Conservation (phyloP, 2,329 filamentous ascomycete genomes). For the Monilinia fructigena region DNA sequence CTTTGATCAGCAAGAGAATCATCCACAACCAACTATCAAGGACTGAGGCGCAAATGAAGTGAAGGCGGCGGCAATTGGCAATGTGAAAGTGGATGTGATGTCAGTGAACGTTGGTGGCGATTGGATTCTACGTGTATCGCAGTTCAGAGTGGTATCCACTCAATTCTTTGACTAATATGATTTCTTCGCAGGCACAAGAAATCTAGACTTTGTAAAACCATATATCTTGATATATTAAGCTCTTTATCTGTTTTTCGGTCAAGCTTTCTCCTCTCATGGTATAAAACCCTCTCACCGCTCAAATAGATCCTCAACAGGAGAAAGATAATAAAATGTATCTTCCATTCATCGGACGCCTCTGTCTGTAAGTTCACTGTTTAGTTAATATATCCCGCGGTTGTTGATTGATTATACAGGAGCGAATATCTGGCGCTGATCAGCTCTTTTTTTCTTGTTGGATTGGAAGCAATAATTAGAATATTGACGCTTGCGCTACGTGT, state of each 20-base stretch:
- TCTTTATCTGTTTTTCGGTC: conserved; percentile 14
- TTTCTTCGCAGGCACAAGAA: background rate
- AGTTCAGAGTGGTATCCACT: conserved; percentile 18
- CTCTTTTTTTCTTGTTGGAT: conserved; percentile 77
- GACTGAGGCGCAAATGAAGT: conserved; percentile 9
- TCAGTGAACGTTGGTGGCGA: conserved; percentile 7
- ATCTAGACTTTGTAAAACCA: conserved; percentile 8
- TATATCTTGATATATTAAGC: conserved; percentile 5
- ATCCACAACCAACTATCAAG: background rate
- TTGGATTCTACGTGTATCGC: conserved; percentile 18
- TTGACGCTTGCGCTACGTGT: conserved; percentile 84
- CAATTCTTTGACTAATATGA: conserved; percentile 8
- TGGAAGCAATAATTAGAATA: conserved; percentile 80
- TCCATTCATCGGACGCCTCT: conserved; percentile 45
- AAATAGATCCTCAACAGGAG: conserved; percentile 14
- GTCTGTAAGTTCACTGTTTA: conserved; percentile 39
- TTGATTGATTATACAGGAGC: conserved; percentile 49
- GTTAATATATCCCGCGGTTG: background rate
- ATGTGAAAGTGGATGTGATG: conserved; percentile 24
- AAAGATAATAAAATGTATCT: conserved; percentile 39
- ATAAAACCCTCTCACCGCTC: conserved; percentile 17
- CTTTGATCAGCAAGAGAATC: background rate
- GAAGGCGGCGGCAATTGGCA: background rate
- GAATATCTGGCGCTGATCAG: conserved; percentile 86
- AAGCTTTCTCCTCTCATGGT: conserved; percentile 1